Conservation (phyloP, 176 grass and related monocot species). For the Poa pratensis region DNA sequence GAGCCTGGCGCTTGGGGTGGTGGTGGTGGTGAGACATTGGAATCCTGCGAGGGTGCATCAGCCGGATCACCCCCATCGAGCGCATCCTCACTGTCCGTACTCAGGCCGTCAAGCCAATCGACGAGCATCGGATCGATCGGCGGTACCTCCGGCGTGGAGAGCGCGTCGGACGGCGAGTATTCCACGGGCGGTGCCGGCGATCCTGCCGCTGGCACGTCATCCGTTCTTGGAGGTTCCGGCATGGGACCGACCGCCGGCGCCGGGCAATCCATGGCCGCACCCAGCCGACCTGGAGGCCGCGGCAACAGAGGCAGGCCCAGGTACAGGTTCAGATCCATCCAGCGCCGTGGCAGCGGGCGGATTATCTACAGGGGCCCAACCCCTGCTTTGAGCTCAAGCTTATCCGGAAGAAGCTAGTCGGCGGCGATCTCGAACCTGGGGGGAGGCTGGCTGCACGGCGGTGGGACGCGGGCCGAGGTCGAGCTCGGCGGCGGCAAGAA, state of each 20-base stretch:
- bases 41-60: not conserved
- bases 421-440: not conserved
- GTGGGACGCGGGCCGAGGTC: not conserved
- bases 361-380: too few relatives aligned
- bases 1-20: not conserved
- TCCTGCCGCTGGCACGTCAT: not conserved
- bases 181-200: too few relatives aligned
- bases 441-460: not conserved
- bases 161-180: slow-evolving; percentile 54
- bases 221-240: not conserved
- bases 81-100: slow-evolving; percentile 27
- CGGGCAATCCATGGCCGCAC: slow-evolving; percentile 18
- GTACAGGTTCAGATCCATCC: slow-evolving; percentile 80
- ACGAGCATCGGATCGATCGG: slow-evolving; percentile 44
- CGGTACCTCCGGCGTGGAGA: slow-evolving; percentile 40
- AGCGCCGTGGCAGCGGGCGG: not conserved
- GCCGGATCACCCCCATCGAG: slow-evolving; percentile 24
- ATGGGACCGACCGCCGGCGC: not conserved
- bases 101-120: slow-evolving; percentile 32
- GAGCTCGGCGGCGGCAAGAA: too few relatives aligned
- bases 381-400: too few relatives aligned
- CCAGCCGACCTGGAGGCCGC: slow-evolving; percentile 38
- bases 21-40: not conserved
- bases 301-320: slow-evolving; percentile 56
- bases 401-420: not conserved